phyloP scores from a whole-genome alignment of 164 flowering plant genomes.

The Chimonanthus salicifolius region DNA sequence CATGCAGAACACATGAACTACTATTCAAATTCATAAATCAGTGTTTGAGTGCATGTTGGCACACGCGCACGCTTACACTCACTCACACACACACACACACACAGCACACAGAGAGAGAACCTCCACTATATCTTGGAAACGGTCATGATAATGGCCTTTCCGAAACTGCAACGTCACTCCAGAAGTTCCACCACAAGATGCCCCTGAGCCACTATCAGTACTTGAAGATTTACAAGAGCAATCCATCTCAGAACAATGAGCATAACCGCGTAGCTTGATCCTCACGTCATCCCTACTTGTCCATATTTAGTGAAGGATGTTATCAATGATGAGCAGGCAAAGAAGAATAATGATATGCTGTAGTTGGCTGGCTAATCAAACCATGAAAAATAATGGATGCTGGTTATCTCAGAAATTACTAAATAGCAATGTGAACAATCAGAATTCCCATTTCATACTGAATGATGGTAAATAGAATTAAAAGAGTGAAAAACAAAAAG shows the following conservation, averaged over 20 bases:
- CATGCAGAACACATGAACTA: too few species aligned
- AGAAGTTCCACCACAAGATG: conserved; percentile 11
- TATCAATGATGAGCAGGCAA: conserved; percentile 2
- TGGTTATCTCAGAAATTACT: background rate
- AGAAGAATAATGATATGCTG: too few species aligned
- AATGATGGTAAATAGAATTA: too few species aligned
- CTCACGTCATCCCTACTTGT: conserved; percentile 63
- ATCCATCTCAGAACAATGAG: conserved; percentile 42
- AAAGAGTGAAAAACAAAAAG: too few species aligned
- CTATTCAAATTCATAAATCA: too few species aligned
- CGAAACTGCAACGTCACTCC: conserved; percentile 46
- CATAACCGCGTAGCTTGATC: conserved; percentile 35
- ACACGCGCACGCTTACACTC: background rate
- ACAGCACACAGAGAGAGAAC: conserved; percentile 29
- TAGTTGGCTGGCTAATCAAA: too few species aligned
- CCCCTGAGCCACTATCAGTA: background rate
- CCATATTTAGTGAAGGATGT: conserved; percentile 6
- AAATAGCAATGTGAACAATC: background rate
- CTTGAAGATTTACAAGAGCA: conserved; percentile 43
- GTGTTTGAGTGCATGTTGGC: background rate
- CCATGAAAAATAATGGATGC: background rate
- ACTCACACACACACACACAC: background rate
- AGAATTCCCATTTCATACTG: background rate
- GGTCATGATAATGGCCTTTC: conserved; percentile 75
- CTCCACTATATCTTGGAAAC: conserved; percentile 48